Percentiles rank a stretch among this genome's conserved stretches.
Conservation (phyloP, 2,329 filamentous ascomycete species). For the Sclerotinia subarctica region DNA sequence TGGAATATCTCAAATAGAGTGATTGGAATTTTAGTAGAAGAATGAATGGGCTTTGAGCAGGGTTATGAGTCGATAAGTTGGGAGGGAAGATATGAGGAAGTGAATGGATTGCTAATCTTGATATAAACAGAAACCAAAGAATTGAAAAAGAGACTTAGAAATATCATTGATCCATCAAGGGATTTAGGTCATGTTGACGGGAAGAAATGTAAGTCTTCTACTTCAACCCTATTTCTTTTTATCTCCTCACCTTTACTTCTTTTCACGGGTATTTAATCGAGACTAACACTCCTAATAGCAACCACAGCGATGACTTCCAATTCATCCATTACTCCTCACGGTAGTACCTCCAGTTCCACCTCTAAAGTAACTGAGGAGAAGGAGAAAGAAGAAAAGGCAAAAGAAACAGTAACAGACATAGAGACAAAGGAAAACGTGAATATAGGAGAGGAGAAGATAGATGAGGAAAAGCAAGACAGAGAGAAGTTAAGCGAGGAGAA, state of each 20-base stretch:
- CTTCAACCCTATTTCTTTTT: background rate
- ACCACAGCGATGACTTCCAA: background rate
- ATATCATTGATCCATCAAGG: slow-evolving; percentile 74
- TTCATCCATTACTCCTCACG: background rate
- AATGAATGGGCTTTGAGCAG: background rate
- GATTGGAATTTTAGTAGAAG: no score
- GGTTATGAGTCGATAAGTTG: background rate
- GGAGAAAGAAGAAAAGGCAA: background rate
- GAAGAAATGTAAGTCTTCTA: slow-evolving; percentile 28
- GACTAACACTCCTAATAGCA: background rate
- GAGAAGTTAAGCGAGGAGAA: background rate
- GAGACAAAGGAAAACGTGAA: no score
- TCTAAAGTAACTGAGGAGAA: background rate
- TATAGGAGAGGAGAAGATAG: background rate
- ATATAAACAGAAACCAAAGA: slow-evolving; percentile 13
- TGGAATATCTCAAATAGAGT: background rate
- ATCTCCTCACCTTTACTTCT: background rate
- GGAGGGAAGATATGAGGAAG: background rate
- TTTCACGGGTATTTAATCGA: background rate
- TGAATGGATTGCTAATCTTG: background rate
- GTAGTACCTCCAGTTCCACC: background rate
- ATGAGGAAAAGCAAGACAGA: background rate
- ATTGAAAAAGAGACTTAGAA: slow-evolving; percentile 52
- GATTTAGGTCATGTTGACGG: slow-evolving; percentile 81
- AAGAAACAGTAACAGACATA: no score